A percentile compares a stretch with the other conserved stretches of the same genome.
Evolutionary conservation across 129 eudicot genomes (phyloP).

Genomic region (Arctium lappa): DNA sequence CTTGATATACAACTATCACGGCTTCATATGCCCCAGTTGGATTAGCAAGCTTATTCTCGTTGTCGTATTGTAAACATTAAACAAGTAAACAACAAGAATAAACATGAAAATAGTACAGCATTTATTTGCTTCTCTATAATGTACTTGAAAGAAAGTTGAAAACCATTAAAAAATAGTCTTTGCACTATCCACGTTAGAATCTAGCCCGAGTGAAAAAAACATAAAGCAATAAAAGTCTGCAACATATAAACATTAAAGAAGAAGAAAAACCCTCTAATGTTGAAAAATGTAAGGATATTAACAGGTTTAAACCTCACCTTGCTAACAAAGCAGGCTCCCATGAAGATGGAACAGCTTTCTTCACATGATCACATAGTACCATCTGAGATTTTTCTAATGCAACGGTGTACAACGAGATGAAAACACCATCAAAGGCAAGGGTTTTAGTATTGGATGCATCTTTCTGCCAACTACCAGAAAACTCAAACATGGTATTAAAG

Average conservation of each 20-base stretch:
- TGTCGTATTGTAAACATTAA: too few relatives aligned
- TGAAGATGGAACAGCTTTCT: constrained; percentile 89
- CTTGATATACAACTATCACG: too few relatives aligned
- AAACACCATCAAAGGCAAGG: constrained; percentile 93
- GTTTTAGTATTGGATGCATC: constrained; percentile 93
- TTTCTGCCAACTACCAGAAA: constrained; percentile 95
- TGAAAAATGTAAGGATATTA: not conserved
- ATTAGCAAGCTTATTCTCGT: too few relatives aligned
- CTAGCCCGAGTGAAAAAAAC: not conserved
- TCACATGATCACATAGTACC: constrained; percentile 86
- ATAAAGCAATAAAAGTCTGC: too few relatives aligned
- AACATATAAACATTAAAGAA: not conserved
- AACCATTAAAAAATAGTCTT: too few relatives aligned
- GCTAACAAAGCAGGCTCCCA: constrained; percentile 98
- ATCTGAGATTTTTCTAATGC: constrained; percentile 90
- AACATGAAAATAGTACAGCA: too few relatives aligned
- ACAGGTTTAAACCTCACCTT: constrained; percentile 43
- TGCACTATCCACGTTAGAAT: too few relatives aligned
- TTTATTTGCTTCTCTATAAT: too few relatives aligned
- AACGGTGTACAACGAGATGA: constrained; percentile 75
- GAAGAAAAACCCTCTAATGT: not conserved
- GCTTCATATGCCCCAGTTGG: too few relatives aligned
- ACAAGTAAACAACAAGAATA: too few relatives aligned
- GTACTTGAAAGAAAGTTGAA: too few relatives aligned
- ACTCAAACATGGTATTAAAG: constrained; percentile 88